Evolutionary conservation across 2,329 filamentous ascomycete genomes (phyloP), one percentile per base, ranked within the genome.

Genomic region (Penicillium sp.): DNA sequence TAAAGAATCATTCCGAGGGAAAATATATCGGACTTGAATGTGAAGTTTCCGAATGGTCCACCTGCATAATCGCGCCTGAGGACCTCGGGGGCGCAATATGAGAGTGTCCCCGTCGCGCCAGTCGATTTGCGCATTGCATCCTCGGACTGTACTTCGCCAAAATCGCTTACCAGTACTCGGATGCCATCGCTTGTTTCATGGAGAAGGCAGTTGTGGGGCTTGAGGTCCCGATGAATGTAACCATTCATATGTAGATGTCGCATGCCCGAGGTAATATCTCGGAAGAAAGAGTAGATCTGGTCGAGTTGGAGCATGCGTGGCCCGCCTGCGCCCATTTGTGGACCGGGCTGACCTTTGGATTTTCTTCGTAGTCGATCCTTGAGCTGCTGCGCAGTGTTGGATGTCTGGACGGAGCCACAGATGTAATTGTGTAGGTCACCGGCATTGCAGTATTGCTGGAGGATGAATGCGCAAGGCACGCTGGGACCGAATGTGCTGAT

Each of bases 1-100:
- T 97, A 95, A 3, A 98, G 77, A 46, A 97, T 97, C 91, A 98
- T 96, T 40, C 93, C 93, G 0, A 98, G 74, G 1, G 90, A 96
- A 68, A 98, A 98, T n/a, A 98, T 86, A 62, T 98, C 93, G 0
- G 90, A 96, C 64, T 97, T 98, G 22, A 88, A 90, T 0, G 89
- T 95, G 61, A 98, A 98, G 63, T 97, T 95, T 6, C 87, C 89
- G 58, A 87, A 91, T 0, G 78, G 78, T 0, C 91, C 91, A 23
- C 75, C 76, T 0, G 78, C 70, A 35, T 65, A 69, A 28, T 77
- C 84, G 55, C 79, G 79, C 41, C 79, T 82, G 24, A 98, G 74
- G 0, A 98, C 94, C 68, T 98, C 93, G 0, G 93, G 93, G 0
- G 93, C 93, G 67, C 93, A 98, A 68, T 96, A 98, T 0, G 91